phyloP scores from a whole-genome alignment of 139 green algal genomes.

The Volvox africanus region DNA sequence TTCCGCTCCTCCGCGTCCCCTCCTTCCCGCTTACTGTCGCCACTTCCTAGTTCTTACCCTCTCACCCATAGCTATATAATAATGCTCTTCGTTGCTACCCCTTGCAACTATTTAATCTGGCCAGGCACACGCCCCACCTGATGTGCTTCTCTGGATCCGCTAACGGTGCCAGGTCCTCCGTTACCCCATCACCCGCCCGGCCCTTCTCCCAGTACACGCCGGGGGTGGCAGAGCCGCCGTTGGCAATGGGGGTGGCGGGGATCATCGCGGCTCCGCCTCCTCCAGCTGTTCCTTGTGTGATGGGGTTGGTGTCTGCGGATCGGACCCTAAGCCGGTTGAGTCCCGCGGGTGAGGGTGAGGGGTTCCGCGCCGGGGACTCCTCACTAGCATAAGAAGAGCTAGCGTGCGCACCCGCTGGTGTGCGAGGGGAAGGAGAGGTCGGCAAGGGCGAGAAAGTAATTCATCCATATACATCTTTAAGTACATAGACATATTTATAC shows the following conservation, averaged over 20 bases:
- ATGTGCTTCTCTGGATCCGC: constrained; percentile 57
- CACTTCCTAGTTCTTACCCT: no score
- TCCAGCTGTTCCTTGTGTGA: background rate
- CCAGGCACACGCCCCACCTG: constrained; percentile 25
- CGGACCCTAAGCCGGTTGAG: constrained; percentile 21
- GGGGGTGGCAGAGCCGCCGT: background rate
- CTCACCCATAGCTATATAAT: no score
- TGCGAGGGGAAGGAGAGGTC: no score
- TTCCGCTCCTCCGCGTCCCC: no score
- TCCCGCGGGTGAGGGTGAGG: background rate
- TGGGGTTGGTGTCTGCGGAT: constrained; percentile 9
- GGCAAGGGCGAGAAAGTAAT: no score
- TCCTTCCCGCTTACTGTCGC: no score
- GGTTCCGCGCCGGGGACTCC: background rate
- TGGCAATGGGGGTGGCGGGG: constrained; percentile 1
- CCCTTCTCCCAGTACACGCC: constrained; percentile 50
- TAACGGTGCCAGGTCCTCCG: constrained; percentile 63
- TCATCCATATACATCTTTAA: no score
- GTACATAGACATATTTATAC: no score
- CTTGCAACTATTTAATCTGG: no score
- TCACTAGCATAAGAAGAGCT: background rate
- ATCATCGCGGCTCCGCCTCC: background rate
- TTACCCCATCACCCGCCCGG: constrained; percentile 49
- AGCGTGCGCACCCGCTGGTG: background rate
- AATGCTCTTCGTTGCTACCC: no score